phyloP scores from a whole-genome alignment of 495 filamentous ascomycete genomes.

The Penicillium riverlandense region DNA sequence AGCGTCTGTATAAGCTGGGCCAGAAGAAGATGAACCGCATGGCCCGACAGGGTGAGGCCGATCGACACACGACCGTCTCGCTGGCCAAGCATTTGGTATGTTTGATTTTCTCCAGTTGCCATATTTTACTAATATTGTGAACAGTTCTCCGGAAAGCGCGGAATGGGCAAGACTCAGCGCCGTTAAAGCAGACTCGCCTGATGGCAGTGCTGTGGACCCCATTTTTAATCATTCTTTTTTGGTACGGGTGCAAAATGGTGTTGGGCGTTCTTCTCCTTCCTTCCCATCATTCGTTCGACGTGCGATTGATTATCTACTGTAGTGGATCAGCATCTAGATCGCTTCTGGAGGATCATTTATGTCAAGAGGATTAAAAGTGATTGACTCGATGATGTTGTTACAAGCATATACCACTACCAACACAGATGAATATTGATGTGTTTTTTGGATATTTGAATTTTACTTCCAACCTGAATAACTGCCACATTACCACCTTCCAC shows the following conservation, averaged over 20 bases:
- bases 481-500: no score
- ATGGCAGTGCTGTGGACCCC: conserved; percentile 21
- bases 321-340: conserved; percentile 12
- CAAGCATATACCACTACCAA: conserved; percentile 18
- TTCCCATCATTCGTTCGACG: conserved; percentile 8
- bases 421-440: conserved; percentile 7
- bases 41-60: conserved; percentile 92
- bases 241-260: conserved; percentile 29
- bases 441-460: background rate
- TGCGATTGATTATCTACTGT: conserved; percentile 6
- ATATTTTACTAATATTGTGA: background rate
- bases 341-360: conserved; percentile 13
- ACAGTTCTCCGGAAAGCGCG: conserved; percentile 51
- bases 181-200: conserved; percentile 30
- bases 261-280: conserved; percentile 18
- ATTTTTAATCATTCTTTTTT: conserved; percentile 31
- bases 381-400: conserved; percentile 21
- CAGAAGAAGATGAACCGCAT: conserved; percentile 99
- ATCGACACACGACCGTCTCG: conserved; percentile 77
- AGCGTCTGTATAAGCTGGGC: conserved; percentile 74
- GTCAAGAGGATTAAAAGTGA: conserved; percentile 26
- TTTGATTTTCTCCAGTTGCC: conserved; percentile 7
- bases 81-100: conserved; percentile 89
- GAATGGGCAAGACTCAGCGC: conserved; percentile 52
- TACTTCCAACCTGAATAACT: no score